Evolutionary conservation across 106 monocot species (phyloP), one percentile per base, ranked within the genome.

Genomic region (Acorus calamus): DNA sequence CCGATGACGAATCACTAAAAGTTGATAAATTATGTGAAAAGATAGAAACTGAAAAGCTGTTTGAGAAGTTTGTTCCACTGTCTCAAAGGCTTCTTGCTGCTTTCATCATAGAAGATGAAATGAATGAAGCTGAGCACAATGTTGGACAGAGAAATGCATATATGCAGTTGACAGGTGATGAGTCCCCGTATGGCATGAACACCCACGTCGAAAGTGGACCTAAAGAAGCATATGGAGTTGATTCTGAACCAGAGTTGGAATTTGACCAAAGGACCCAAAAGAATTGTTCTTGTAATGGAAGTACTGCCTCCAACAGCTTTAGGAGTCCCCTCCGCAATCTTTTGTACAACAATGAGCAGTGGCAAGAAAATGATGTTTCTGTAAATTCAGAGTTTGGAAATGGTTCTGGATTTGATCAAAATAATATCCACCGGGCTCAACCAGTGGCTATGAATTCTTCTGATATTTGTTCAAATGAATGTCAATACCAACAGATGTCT

Each of bases 31-130:
- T 5, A 60, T 47, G 50, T 59, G 79, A 71, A 58, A 79, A 76
- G 73, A 4, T 72, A 51, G 76, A 65, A 60, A 66, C 70, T 50
- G 73, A 87, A 46, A 71, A 60, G 47, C 87, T 77, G 78, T 69
- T 80, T 64, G 73, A 83, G 57, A 78, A 59, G 73, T 69, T 83
- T 42, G 69, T 92, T 73, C 88, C 98, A 44, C 59, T 98, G 52
- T 83, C 98, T 53, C 92, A 98, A 9, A 79, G 77, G 68, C 83
- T 98, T 71, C 71, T 98, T 6, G 82, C 98, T 60, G 91, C 98
- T 58, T 83, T 98, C 14, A 87, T 98, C 52, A 55, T 64, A 66
- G 87, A 86, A 12, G 84, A 87, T 69, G 80, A 61, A 60, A 76
- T n/a, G 49, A 76, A 78, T 42, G 55, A 56, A 8, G 42, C 54